A percentile compares a stretch with the other conserved stretches of the same genome.
phyloP scores from a whole-genome alignment of 352 stramenopile species.

The Blastocystis sp. region DNA sequence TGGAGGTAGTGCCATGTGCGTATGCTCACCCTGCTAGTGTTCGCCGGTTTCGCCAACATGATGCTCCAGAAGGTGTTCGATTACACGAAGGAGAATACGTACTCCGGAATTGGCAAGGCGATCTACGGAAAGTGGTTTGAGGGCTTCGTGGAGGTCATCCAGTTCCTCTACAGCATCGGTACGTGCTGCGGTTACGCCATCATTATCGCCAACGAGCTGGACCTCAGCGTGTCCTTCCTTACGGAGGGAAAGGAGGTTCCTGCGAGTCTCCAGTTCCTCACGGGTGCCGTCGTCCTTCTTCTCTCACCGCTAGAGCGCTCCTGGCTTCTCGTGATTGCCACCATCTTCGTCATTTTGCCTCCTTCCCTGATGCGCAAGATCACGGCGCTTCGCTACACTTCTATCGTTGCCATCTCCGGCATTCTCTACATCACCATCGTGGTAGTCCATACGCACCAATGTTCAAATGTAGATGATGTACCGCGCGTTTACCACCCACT shows the following conservation, averaged over 20 bases:
- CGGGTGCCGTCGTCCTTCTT: background rate
- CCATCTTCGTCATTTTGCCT: conserved; percentile 37
- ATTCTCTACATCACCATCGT: conserved; percentile 65
- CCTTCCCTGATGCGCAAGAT: conserved; percentile 52
- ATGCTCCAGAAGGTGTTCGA: conserved; percentile 60
- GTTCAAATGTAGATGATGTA: conserved; percentile 38
- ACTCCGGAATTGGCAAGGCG: conserved; percentile 50
- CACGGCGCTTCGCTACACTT: conserved; percentile 35
- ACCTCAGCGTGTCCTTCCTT: conserved; percentile 56
- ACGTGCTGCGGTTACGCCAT: conserved; percentile 63
- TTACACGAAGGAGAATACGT: conserved; percentile 44
- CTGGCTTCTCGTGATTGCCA: conserved; percentile 46
- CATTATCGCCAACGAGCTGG: conserved; percentile 59
- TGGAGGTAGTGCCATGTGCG: background rate
- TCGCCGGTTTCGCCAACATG: conserved; percentile 63
- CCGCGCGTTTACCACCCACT: background rate
- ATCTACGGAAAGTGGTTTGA: conserved; percentile 36
- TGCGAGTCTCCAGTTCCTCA: conserved; percentile 33
- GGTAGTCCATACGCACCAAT: background rate
- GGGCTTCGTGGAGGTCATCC: conserved; percentile 49
- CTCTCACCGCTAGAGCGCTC: conserved; percentile 21
- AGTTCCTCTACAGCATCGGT: conserved; percentile 56
- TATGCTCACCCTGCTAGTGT: background rate
- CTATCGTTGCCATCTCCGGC: conserved; percentile 47
- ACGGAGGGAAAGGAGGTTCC: conserved; percentile 41